Evolutionary conservation across 73 alveolate species (phyloP), one percentile per base, ranked within the genome.

Genomic region (Paramecium caudatum): DNA sequence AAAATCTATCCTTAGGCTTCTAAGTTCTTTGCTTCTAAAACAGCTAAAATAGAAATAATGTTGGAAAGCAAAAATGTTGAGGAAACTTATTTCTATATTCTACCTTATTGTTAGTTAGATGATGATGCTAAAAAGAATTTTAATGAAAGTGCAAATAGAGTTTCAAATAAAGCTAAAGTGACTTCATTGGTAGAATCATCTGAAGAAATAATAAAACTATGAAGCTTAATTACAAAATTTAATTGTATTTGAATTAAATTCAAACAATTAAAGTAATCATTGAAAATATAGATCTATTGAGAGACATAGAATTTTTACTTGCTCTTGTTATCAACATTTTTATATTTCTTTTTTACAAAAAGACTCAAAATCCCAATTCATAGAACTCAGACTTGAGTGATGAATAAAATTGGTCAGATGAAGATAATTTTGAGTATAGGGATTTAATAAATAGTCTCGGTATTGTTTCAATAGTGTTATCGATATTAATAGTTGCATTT

Each of bases 111-210:
- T 36, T 43, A 68, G 23, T 30, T 91, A 17, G 90, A 68, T 49
- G 87, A 91, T 37, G 92, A 70, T 15, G 68, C 90, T 10, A 91
- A 91, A 21, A 68, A 82, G 17, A 69, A 47, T 4, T 91, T 91
- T 55, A 90, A 91, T 91, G 84, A 82, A 46, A 45, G 41, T 36
- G 95, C 94, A 23, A 83, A 82, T 65, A 45, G 95, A 37, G 62
- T 30, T 25, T 91, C 95, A 8, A 93, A 90, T 37, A 90, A 91
- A 90, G 88, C 93, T 13, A 91, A 91, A 68, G 92, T 91, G 23
- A 90, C 86, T 25, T 91, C 91, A 6, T 82, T 91, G 43, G 68
- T 70, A 36, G 84, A 74, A 19, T 36, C 33, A n/a, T 43, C 95
- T 25, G 88, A 36, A 2, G 95, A 91, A 61, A 46, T 91, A 10